Percentiles rank a stretch among this genome's conserved stretches.
These are phyloP conservation scores for Coniosporium apollinis DNA, from an alignment of 495 filamentous ascomycete species.

Conservation along the genomic window DNA sequence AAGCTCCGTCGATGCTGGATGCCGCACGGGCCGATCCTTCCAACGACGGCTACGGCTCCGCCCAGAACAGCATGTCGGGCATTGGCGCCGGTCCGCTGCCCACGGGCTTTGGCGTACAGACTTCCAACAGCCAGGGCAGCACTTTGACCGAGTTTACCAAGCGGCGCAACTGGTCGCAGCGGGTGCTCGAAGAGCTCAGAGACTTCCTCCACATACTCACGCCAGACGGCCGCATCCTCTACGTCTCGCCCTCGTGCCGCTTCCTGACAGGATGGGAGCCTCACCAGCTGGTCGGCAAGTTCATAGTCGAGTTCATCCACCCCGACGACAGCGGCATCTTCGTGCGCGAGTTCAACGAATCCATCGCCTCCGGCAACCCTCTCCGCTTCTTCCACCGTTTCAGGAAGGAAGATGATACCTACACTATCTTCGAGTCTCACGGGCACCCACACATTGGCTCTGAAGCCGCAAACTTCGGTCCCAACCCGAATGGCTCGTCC, in stretches of 20 bases:
- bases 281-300: conserved; percentile 52
- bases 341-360: conserved; percentile 77
- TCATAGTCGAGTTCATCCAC: conserved; percentile 69
- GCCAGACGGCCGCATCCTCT: conserved; percentile 64
- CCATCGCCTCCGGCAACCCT: conserved; percentile 61
- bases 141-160: conserved; percentile 70
- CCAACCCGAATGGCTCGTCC: conserved; percentile 37
- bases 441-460: conserved; percentile 79
- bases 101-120: conserved; percentile 35
- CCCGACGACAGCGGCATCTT: conserved; percentile 77
- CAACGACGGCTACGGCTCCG: conserved; percentile 11
- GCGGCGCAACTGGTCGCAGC: conserved; percentile 74
- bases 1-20: conserved; percentile 9
- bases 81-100: conserved; percentile 40
- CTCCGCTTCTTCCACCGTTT: conserved; percentile 85
- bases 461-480: conserved; percentile 41
- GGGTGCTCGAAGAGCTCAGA: conserved; percentile 75
- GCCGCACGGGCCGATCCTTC: conserved; percentile 6
- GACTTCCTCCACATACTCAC: conserved; percentile 82
- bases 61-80: conserved; percentile 23
- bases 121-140: conserved; percentile 34
- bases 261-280: conserved; percentile 59
- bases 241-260: conserved; percentile 65
- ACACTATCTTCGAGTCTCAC: conserved; percentile 70
- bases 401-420: conserved; percentile 53